A percentile compares a stretch with the other conserved stretches of the same genome.
Conservation (phyloP, 768 basidiomycete genomes). For the Russula virescens region DNA sequence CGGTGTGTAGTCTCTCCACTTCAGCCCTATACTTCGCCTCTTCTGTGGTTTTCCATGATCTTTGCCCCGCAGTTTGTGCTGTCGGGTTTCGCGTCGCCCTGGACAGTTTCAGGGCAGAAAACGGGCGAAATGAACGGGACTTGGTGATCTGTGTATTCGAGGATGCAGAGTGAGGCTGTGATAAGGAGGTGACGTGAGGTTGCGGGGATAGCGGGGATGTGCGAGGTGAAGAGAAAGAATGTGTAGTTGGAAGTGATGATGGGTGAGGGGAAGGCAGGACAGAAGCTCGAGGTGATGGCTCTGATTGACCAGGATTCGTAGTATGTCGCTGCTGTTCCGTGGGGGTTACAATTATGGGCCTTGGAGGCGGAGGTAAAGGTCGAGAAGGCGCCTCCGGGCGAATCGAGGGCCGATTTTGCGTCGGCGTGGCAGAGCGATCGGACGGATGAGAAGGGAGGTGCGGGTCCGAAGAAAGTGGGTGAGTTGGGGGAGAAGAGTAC, state of each 20-base stretch:
- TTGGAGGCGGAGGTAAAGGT: background rate
- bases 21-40: background rate
- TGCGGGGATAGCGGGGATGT: background rate
- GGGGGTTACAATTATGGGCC: background rate
- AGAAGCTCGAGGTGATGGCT: background rate
- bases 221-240: background rate
- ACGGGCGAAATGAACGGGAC: conserved; percentile 7
- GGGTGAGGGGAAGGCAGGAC: background rate
- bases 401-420: background rate
- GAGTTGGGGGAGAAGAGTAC: background rate
- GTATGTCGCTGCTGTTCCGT: background rate
- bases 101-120: background rate
- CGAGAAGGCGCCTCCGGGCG: background rate
- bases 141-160: background rate
- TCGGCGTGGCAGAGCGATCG: background rate
- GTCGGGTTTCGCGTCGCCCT: conserved; percentile 4
- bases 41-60: background rate
- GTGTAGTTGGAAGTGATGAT: background rate
- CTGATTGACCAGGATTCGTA: background rate
- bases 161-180: background rate
- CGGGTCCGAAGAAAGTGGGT: background rate
- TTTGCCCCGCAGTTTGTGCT: background rate
- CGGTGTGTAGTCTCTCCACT: background rate
- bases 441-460: background rate
- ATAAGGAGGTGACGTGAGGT: background rate